phyloP scores from a whole-genome alignment of 305 asterid genomes.

The Fraxinus dipetala region DNA sequence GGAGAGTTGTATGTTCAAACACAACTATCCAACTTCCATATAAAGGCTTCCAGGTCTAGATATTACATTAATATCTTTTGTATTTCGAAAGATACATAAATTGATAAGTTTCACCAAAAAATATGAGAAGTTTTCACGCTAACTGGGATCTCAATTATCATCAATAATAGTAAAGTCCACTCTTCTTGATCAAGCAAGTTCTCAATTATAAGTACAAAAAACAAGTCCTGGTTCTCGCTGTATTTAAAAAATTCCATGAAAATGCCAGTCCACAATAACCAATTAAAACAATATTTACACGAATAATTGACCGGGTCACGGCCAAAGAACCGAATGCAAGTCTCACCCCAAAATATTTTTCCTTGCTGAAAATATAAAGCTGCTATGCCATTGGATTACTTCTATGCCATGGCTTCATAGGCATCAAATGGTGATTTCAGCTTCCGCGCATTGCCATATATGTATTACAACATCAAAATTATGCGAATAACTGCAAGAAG shows the following conservation, averaged over 20 bases:
- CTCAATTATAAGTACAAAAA: not conserved
- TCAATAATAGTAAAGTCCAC: not conserved
- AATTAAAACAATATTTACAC: not conserved
- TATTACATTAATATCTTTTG: too few species aligned
- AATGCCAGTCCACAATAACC: not conserved
- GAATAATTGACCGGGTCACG: not conserved
- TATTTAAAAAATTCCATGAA: not conserved
- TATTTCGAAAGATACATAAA: not conserved
- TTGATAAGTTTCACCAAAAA: not conserved
- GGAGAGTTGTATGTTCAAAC: too few species aligned
- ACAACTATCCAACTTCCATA: too few species aligned
- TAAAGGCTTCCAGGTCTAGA: too few species aligned
- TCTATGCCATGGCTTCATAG: not conserved
- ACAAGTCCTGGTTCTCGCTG: not conserved
- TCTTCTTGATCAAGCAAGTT: not conserved
- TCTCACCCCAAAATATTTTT: not conserved
- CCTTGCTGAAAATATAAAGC: not conserved
- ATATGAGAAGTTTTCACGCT: not conserved
- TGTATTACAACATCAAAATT: not conserved
- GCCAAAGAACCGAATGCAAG: not conserved
- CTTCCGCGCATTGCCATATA: not conserved
- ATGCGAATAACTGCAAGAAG: not conserved
- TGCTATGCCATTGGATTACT: not conserved
- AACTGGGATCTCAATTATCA: not conserved
- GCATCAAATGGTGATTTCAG: not conserved